Conservation (phyloP, 805 yeast genomes). For the Hanseniaspora hatyaiensis region DNA sequence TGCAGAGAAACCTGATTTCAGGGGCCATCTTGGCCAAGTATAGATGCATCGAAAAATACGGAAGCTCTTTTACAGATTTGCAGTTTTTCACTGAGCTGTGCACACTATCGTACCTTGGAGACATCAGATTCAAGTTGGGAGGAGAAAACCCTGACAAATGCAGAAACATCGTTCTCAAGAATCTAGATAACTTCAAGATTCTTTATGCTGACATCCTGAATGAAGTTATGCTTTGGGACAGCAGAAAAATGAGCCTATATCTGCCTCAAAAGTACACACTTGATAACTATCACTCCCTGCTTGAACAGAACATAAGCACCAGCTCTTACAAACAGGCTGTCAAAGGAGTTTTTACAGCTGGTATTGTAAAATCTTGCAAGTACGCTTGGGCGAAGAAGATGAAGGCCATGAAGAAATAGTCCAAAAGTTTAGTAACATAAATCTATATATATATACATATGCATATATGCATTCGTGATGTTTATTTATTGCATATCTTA, state of each 20-base stretch:
- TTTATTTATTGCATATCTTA: too few relatives aligned
- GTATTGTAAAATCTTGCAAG: slow-evolving; percentile 52
- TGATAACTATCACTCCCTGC: slow-evolving; percentile 29
- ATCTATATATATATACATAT: neutral
- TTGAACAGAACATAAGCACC: slow-evolving; percentile 46
- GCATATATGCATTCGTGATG: neutral
- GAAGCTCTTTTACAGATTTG: slow-evolving; percentile 40
- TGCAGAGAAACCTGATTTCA: slow-evolving; percentile 63
- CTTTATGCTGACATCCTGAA: slow-evolving; percentile 56
- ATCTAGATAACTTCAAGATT: slow-evolving; percentile 51
- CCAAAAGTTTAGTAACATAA: neutral
- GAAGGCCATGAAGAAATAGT: slow-evolving; percentile 28
- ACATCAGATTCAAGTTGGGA: slow-evolving; percentile 68
- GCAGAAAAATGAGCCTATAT: slow-evolving; percentile 25
- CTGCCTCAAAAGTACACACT: slow-evolving; percentile 33
- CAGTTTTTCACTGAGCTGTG: slow-evolving; percentile 69
- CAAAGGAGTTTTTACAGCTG: slow-evolving; percentile 84
- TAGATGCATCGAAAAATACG: slow-evolving; percentile 28
- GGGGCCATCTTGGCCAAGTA: slow-evolving; percentile 54
- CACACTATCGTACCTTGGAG: slow-evolving; percentile 76
- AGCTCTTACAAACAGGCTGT: slow-evolving; percentile 67
- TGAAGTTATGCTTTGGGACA: slow-evolving; percentile 26
- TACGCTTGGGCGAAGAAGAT: slow-evolving; percentile 65
- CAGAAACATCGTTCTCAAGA: slow-evolving; percentile 70
- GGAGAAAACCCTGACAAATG: slow-evolving; percentile 92